Base-by-base conservation (phyloP, 495 filamentous ascomycete genomes). In the Neurospora africana region DNA sequence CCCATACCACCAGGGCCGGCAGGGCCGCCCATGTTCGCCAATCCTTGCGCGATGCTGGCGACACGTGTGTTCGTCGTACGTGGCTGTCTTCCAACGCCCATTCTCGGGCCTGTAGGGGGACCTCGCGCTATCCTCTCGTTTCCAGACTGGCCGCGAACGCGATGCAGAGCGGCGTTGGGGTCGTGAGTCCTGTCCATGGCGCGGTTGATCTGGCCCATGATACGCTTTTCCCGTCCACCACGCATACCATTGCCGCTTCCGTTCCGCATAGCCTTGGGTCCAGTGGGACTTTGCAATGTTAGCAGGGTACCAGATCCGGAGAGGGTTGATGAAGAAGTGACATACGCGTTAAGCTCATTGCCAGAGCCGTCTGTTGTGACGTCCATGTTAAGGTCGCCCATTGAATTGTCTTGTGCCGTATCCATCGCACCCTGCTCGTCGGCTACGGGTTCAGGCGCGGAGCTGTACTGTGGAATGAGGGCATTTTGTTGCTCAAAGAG, bases 241-340 rank as follows among this genome's bases (percentile, higher is more conserved):
- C 75, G 80, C 68, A 79, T 79, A 15, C 53, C 53, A 15, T 61
- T 61, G 53, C 53, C 53, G 72, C 81, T 84, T 37, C 86, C 86
- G 78, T 91, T 92, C 72, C 95, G 91, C 96, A 99, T 98, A 5
- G 94, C 93, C 81, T 93, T 95, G 30, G 95, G 95, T 53, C 94
- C 95, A 10, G 95, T 98, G 10, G 13, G 21, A 58, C 36, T 13
- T 10, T 70, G 3, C 38, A 6, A 8, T 33, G 53, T 61, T 61
- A 61, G 53, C 53, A 61, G 23, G 15, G 53, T 61, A 33, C 53
- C 53, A 33, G 53, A 27, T 33, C 15, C 15, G 21, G 15, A 17
- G 40, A 13, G 44, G n/a, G 74, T 71, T 58, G 44, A 68, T 33
- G 15, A 30, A 17, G 53, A 30, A 9, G 27, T 61, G 70, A 87